phyloP scores from a whole-genome alignment of 352 stramenopile genomes.

The Phytophthora pistaciae region DNA sequence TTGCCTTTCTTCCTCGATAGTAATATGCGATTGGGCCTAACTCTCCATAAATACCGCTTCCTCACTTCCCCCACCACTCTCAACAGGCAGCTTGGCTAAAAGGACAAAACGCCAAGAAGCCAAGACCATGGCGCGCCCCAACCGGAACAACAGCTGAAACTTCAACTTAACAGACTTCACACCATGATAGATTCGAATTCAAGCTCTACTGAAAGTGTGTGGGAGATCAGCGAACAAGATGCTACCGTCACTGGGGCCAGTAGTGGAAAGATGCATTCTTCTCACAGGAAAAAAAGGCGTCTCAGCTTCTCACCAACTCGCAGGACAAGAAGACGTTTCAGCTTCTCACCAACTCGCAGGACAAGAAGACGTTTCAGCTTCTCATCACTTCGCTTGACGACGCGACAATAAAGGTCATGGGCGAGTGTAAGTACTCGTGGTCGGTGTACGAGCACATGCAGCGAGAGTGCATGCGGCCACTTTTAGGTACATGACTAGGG shows the following conservation, averaged over 20 bases:
- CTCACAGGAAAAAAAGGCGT: background rate
- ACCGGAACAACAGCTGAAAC: constrained; percentile 16
- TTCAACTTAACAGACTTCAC: constrained; percentile 13
- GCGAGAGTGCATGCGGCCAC: background rate
- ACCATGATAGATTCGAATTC: constrained; percentile 2
- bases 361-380: constrained; percentile 18
- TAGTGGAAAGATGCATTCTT: background rate
- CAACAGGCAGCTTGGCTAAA: background rate
- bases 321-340: background rate
- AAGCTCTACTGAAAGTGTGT: constrained; percentile 3
- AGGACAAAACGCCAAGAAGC: background rate
- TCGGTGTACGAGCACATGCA: constrained; percentile 14
- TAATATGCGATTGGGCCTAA: background rate
- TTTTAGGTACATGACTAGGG: too few species aligned
- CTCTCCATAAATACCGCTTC: background rate
- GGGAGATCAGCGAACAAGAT: constrained; percentile 3
- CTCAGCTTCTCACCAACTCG: too few species aligned
- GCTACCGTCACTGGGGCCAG: background rate
- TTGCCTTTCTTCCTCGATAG: background rate
- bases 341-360: background rate
- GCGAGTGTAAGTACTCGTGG: constrained; percentile 18
- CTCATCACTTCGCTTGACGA: constrained; percentile 19
- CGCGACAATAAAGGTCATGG: constrained; percentile 8
- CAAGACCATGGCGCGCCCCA: constrained; percentile 4
- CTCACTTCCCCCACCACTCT: background rate